A percentile compares a stretch with the other conserved stretches of the same genome.
Conservation (phyloP, 164 flowering plant species). For the Tinospora cordifolia region DNA sequence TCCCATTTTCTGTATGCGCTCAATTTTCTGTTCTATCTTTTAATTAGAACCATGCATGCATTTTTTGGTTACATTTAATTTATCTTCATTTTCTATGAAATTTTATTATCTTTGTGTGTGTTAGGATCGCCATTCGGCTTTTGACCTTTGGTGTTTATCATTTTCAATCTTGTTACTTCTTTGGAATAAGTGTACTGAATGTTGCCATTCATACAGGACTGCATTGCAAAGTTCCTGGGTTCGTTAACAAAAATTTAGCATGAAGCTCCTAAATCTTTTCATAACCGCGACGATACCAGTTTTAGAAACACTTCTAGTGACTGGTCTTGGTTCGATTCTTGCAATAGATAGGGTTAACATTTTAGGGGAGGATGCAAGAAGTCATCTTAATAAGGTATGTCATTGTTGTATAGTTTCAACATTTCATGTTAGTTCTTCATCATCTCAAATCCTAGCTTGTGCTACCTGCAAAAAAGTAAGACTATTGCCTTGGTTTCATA, state of each 20-base stretch:
- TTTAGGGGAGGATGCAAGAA: slow-evolving; percentile 41
- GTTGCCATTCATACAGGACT: neutral
- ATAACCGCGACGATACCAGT: slow-evolving; percentile 38
- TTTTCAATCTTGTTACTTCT: neutral
- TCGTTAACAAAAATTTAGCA: slow-evolving; percentile 5
- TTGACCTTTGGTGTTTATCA: too few relatives aligned
- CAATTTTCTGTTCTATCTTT: too few relatives aligned
- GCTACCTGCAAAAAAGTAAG: neutral
- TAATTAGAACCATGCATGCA: too few relatives aligned
- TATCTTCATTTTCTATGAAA: too few relatives aligned
- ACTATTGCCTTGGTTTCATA: neutral
- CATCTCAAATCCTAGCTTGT: too few relatives aligned
- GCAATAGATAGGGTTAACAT: slow-evolving; percentile 32
- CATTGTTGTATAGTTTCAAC: neutral
- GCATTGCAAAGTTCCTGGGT: neutral
- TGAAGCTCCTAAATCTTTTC: slow-evolving; percentile 40
- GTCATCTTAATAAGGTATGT: slow-evolving; percentile 44
- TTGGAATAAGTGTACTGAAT: neutral
- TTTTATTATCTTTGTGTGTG: too few relatives aligned
- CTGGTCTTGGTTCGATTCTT: slow-evolving; percentile 43
- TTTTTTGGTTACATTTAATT: too few relatives aligned
- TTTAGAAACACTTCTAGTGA: slow-evolving; percentile 40
- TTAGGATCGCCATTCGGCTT: too few relatives aligned
- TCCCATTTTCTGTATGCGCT: too few relatives aligned
- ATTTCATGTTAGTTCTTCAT: too few relatives aligned